Percentiles rank a stretch among this genome's conserved stretches.
phyloP scores from a whole-genome alignment of 139 green algal genomes.

The Gonium pectorale region DNA sequence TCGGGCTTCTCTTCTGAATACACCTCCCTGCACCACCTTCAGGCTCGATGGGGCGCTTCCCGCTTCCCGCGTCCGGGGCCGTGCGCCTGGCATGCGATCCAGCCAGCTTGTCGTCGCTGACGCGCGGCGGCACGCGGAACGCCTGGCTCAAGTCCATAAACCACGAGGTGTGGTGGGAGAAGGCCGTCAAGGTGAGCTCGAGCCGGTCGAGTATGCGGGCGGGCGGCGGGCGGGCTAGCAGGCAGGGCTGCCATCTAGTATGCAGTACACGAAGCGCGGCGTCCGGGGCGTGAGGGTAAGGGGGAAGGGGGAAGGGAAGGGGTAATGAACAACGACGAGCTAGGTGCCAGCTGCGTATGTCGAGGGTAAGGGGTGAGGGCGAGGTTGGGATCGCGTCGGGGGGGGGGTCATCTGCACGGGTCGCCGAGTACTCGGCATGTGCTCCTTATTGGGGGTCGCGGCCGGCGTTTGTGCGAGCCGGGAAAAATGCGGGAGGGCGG shows the following conservation, averaged over 20 bases:
- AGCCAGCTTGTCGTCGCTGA: neutral
- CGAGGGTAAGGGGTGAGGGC: too few species aligned
- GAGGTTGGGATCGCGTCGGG: too few species aligned
- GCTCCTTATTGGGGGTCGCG: too few species aligned
- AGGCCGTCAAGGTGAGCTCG: neutral
- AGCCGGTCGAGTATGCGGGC: neutral
- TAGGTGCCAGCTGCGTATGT: neutral
- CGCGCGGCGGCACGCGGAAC: neutral
- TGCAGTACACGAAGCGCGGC: neutral
- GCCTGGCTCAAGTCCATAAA: neutral
- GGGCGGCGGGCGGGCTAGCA: neutral
- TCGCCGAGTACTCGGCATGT: too few species aligned
- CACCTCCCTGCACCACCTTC: neutral
- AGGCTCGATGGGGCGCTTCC: neutral
- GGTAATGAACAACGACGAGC: neutral
- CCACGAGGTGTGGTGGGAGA: slow-evolving; percentile 29
- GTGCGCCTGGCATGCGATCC: slow-evolving; percentile 8
- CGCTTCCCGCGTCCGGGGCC: neutral
- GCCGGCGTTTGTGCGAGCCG: too few species aligned
- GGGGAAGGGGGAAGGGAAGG: neutral
- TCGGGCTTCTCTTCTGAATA: neutral
- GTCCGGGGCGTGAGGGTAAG: neutral
- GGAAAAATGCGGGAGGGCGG: too few species aligned
- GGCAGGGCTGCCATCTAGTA: neutral
- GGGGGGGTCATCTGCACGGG: too few species aligned